Base-by-base conservation (phyloP, 371 early-diverging fungal genomes). In the Capillidium rhysosporum region DNA sequence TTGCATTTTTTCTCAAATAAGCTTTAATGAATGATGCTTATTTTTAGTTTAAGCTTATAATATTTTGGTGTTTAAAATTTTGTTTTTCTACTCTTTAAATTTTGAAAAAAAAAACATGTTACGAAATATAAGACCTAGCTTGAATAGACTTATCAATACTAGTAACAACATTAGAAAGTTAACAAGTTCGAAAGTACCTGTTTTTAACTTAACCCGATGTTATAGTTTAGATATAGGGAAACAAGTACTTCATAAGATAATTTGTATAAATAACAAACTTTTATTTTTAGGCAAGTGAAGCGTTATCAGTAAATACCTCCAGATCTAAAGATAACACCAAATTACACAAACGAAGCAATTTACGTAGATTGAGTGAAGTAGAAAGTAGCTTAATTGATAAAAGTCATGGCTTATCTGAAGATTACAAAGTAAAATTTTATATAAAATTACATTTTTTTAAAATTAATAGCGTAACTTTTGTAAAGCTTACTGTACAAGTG, bases 401-500 rank as follows among this genome's bases (percentile, higher is more conserved):
- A 18, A 43, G 21, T n/a, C 14, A 12, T 43, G 14, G 14, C 5
- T 43, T 43, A 18, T 43, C 21, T 18, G 21, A 43, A 18, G 21
- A 43, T 43, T 43, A 43, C 18, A 18, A 18, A 7, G 43, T 43
- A 18, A 5, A 43, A 14, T 43, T 14, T 18, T 18, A 43, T 18
- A 38, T 18, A 7, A 18, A 18, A 5, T 7, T 43, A 18, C 7
- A 43, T 16, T 18, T 43, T 43, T 16, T 14, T 14, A 14, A 16
- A 7, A 21, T 43, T 18, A 31, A 4, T 12, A 51, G 51, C 20
- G 14, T 7, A 12, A n/a, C 30, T n/a, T 25, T 31, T 51, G 51
- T 38, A 29, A 29, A 38, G 38, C 51, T 16, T 51, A 51, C 23
- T 51, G 51, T 34, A 51, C 51, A 5, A 28, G 25, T 23, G 51